Evolutionary conservation across 2,329 filamentous ascomycete species (phyloP).

Genomic region (Cytospora leucostoma): DNA sequence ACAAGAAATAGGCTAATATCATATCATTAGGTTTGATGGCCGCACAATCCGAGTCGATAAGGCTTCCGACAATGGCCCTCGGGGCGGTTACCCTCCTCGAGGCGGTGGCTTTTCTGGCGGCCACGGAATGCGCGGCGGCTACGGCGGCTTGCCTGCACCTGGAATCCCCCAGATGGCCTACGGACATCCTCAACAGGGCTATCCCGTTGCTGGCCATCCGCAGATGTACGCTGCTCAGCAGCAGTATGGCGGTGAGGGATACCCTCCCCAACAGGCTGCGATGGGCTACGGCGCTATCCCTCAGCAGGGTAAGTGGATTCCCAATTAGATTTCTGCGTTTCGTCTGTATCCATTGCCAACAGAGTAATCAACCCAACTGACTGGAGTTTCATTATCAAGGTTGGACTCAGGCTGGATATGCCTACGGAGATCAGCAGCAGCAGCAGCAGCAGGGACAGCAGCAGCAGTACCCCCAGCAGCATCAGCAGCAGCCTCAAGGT

Average conservation of each 20-base stretch:
- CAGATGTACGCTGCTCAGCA: conserved; percentile 41
- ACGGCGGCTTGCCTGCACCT: conserved; percentile 37
- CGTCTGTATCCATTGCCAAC: not conserved
- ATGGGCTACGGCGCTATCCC: conserved; percentile 45
- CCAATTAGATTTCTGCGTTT: not conserved
- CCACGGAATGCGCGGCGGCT: conserved; percentile 39
- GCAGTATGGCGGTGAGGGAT: conserved; percentile 47
- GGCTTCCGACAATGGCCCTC: conserved; percentile 77
- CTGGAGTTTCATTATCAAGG: conserved; percentile 34
- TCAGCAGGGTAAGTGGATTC: conserved; percentile 37
- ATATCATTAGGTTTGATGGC: conserved; percentile 76
- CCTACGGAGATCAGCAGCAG: conserved; percentile 35
- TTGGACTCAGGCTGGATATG: conserved; percentile 36
- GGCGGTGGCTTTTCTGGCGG: conserved; percentile 42
- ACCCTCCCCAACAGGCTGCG: conserved; percentile 40
- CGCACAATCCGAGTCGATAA: conserved; percentile 94
- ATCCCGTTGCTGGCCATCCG: conserved; percentile 38
- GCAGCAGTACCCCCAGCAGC: conserved; percentile 36
- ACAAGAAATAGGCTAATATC: not conserved
- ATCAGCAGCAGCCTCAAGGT: conserved; percentile 21
- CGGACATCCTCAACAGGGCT: conserved; percentile 40
- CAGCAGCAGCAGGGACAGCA: conserved; percentile 41
- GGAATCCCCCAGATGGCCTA: conserved; percentile 41
- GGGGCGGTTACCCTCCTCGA: conserved; percentile 57
- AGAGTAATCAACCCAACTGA: not conserved